Evolutionary conservation across 768 basidiomycete species (phyloP).

Genomic region (Hygrophoropsis aurantiaca): DNA sequence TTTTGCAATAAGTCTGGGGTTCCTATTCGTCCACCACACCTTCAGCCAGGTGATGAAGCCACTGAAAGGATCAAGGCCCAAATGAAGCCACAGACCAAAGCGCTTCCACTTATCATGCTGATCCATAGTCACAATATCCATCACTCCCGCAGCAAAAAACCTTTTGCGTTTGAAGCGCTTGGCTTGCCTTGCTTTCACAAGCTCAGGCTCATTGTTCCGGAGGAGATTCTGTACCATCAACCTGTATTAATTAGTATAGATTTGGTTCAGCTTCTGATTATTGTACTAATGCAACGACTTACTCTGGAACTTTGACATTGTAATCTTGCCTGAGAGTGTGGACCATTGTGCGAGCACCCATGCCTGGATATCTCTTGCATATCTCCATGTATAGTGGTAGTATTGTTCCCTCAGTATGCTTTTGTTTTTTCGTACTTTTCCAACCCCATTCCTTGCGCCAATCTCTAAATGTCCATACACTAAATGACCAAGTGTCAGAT

Average conservation of each 20-base stretch:
- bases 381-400: slow-evolving; percentile 13
- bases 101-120: slow-evolving; percentile 49
- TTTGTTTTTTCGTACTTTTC: slow-evolving; percentile 13
- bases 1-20: slow-evolving; percentile 15
- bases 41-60: slow-evolving; percentile 20
- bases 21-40: slow-evolving; percentile 27
- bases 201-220: slow-evolving; percentile 11
- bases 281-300: neutral
- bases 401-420: slow-evolving; percentile 22
- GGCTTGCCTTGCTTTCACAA: slow-evolving; percentile 15
- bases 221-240: slow-evolving; percentile 2
- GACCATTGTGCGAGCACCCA: slow-evolving; percentile 25
- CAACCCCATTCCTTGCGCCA: slow-evolving; percentile 18
- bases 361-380: slow-evolving; percentile 20
- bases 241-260: neutral
- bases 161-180: slow-evolving; percentile 22
- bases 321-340: slow-evolving; percentile 21
- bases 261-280: neutral
- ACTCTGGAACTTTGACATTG: slow-evolving; percentile 24
- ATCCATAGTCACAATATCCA: slow-evolving; percentile 36
- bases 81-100: slow-evolving; percentile 35
- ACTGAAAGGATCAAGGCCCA: slow-evolving; percentile 16
- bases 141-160: slow-evolving; percentile 43
- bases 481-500: neutral
- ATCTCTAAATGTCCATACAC: neutral